Conservation (phyloP, 352 stramenopile species). For the Elongisporangium prolatum region DNA sequence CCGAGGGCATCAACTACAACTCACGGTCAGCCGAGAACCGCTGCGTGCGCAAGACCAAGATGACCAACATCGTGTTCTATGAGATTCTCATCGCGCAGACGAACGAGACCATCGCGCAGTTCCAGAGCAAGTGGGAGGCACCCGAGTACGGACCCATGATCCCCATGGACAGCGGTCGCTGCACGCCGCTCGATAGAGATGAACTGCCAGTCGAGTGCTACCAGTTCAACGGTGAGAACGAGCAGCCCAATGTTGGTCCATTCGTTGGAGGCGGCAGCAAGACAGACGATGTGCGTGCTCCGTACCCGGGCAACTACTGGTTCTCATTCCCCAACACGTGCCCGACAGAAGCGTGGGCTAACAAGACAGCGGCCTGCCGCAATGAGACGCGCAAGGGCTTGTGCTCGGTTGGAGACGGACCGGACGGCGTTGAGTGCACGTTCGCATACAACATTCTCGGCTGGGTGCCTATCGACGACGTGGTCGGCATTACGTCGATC, state of each 20-base stretch:
- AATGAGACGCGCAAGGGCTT: slow-evolving; percentile 46
- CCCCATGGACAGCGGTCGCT: slow-evolving; percentile 31
- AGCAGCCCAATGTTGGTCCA: slow-evolving; percentile 35
- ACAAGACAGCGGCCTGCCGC: slow-evolving; percentile 61
- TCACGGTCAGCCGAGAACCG: slow-evolving; percentile 33
- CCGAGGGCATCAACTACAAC: slow-evolving; percentile 70
- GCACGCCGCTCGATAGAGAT: slow-evolving; percentile 26
- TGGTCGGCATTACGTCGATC: slow-evolving; percentile 71
- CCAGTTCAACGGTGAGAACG: slow-evolving; percentile 37
- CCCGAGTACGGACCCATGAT: slow-evolving; percentile 42
- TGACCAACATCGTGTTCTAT: slow-evolving; percentile 49
- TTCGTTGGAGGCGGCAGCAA: slow-evolving; percentile 55
- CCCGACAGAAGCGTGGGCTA: slow-evolving; percentile 38
- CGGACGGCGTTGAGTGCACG: slow-evolving; percentile 67
- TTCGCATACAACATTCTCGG: slow-evolving; percentile 77
- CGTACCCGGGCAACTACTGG: slow-evolving; percentile 58
- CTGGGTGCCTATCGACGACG: slow-evolving; percentile 73
- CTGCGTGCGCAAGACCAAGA: slow-evolving; percentile 50
- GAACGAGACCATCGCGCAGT: slow-evolving; percentile 42
- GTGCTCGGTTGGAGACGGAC: slow-evolving; percentile 45
- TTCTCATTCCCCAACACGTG: slow-evolving; percentile 65
- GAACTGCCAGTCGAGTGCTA: slow-evolving; percentile 32
- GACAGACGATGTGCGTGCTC: slow-evolving; percentile 37
- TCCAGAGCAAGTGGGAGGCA: slow-evolving; percentile 20
- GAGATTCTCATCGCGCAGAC: slow-evolving; percentile 41